These are phyloP conservation scores for Coffea humblotiana DNA, from an alignment of 305 asterid species.

Conservation along the genomic window DNA sequence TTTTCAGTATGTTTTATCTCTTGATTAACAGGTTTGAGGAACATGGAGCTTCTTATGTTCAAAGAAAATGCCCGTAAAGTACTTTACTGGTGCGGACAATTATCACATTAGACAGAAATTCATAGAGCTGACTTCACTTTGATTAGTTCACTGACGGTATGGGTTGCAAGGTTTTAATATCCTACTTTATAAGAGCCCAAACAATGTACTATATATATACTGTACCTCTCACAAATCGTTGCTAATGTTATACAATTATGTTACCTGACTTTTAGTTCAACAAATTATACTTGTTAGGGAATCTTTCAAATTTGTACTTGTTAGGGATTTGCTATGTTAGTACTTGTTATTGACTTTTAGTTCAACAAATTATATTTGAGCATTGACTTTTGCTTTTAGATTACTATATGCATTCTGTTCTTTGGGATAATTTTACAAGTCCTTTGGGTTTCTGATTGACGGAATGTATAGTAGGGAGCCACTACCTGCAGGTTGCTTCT, in stretches of 20 bases:
- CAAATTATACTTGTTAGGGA: too few relatives aligned
- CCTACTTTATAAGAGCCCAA: not conserved
- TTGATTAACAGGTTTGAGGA: slow-evolving; percentile 69
- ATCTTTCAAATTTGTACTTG: too few relatives aligned
- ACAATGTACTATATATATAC: not conserved
- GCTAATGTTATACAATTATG: not conserved
- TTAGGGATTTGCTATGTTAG: too few relatives aligned
- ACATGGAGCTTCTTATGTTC: slow-evolving; percentile 90
- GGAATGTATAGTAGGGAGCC: too few relatives aligned
- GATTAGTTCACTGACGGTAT: not conserved
- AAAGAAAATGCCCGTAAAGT: slow-evolving; percentile 82
- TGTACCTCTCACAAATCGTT: not conserved
- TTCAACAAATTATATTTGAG: too few relatives aligned
- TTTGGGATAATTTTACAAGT: too few relatives aligned
- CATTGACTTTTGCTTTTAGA: too few relatives aligned
- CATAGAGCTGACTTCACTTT: not conserved
- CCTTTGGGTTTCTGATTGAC: too few relatives aligned
- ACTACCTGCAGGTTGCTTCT: too few relatives aligned
- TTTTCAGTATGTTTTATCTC: not conserved
- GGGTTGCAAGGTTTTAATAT: not conserved
- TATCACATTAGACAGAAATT: not conserved
- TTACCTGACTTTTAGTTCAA: not conserved
- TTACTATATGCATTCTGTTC: too few relatives aligned
- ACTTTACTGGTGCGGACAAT: not conserved
- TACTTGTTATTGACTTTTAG: too few relatives aligned